Conservation (phyloP, 2,329 filamentous ascomycete species). For the Didymella lethalis region DNA sequence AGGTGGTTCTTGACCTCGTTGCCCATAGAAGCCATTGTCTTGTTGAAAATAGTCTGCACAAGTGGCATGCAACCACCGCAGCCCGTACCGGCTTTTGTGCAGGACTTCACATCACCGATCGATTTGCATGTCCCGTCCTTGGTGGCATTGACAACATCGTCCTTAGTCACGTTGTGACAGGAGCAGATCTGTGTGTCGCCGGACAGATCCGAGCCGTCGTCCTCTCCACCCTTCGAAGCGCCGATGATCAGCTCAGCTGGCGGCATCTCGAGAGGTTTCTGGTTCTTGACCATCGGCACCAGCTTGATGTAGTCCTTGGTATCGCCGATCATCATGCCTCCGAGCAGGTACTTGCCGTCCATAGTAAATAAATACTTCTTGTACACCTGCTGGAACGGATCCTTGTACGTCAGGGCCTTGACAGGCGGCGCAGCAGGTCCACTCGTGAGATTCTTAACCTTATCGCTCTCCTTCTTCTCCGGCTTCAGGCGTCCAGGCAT, state of each 20-base stretch:
- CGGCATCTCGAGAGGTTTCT: constrained; percentile 78
- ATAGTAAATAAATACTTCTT: constrained; percentile 93
- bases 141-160: constrained; percentile 74
- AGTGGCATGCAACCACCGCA: constrained; percentile 91
- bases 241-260: constrained; percentile 87
- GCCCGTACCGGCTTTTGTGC: constrained; percentile 90
- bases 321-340: constrained; percentile 98
- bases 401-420: constrained; percentile 86
- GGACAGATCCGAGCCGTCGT: constrained; percentile 76
- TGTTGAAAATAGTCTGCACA: constrained; percentile 89
- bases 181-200: constrained; percentile 92
- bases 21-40: constrained; percentile 83
- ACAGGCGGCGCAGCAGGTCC: constrained; percentile 68
- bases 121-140: constrained; percentile 83
- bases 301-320: constrained; percentile 90
- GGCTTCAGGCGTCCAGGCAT: constrained; percentile 67
- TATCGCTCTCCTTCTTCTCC: constrained; percentile 55
- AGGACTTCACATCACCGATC: constrained; percentile 82
- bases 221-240: constrained; percentile 73
- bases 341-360: constrained; percentile 88
- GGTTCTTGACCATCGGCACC: constrained; percentile 84
- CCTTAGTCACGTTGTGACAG: constrained; percentile 91
- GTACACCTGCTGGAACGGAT: constrained; percentile 87
- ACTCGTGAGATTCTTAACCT: constrained; percentile 62
- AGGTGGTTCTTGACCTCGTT: constrained; percentile 87